Base-by-base conservation (phyloP, 805 yeast species). In the Monosporozyma yasuniensis region DNA sequence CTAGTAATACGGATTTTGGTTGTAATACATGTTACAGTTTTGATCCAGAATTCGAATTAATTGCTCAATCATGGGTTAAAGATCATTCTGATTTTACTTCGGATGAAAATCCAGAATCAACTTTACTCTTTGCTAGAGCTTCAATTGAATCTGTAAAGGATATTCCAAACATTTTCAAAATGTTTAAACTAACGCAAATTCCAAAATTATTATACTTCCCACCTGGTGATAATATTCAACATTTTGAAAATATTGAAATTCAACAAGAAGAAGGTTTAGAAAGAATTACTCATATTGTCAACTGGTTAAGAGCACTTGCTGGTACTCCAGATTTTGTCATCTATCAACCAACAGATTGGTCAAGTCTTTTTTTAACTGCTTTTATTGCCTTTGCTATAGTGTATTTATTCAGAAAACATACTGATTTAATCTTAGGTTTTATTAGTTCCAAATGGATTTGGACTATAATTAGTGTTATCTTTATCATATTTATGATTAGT, bases 141-240 rank as follows among this genome's bases (percentile, higher is more conserved):
- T 96, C 91, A 61, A 81, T 86, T 60, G 68, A 73, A 44, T 79
- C 79, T 44, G 74, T 81, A 14, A 75, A 74, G 57, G 68, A 69
- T 67, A 73, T 72, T 57, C 64, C 71, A 14, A 70, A 84, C 56
- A 60, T 71, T 7, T 71, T 72, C 60, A 63, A 64, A 49, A 60
- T 54, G 21, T 72, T 71, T 63, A 64, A 75, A 32, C 67, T 91
- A 58, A 77, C 78, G 56, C 80, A 81, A 50, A 96, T 91, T 25
- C 99, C 99, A 28, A 81, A 85, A 61, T 61, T 89, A 43, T 82
- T 72, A 65, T 84, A 79, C 64, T 66, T 72, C 1, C 85, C 90
- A 19, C 78, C 77, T 6, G 77, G 73, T 44, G 63, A 64, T 22
- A 59, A 58, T 4, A 65, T 54, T 50, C 28, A 39, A 21, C 12